A percentile compares a stretch with the other conserved stretches of the same genome.
Conservation (phyloP, 2,329 filamentous ascomycete genomes). For the Verticillium tricorpus region DNA sequence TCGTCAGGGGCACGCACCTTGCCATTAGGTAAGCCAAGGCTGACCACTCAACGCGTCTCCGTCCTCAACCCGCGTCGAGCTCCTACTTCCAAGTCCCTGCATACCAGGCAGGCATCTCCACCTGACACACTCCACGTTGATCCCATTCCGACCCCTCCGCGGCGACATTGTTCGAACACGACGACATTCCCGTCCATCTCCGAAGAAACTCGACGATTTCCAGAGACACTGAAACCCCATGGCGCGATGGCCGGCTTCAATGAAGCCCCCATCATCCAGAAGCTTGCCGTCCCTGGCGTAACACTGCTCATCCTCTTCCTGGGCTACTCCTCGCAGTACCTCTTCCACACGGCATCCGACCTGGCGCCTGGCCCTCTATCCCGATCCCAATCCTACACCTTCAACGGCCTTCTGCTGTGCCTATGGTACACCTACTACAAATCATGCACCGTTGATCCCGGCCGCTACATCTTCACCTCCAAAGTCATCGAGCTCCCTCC, state of each 20-base stretch:
- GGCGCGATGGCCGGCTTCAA: constrained; percentile 36
- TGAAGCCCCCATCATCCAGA: constrained; percentile 39
- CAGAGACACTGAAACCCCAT: constrained; percentile 1
- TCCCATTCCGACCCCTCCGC: neutral
- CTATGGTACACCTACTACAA: constrained; percentile 68
- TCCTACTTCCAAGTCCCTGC: neutral
- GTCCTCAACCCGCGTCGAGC: constrained; percentile 11
- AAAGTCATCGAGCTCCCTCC: constrained; percentile 24
- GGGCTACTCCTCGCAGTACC: constrained; percentile 65
- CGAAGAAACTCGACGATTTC: no score
- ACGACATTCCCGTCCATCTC: no score
- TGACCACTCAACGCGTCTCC: neutral
- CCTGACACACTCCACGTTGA: neutral
- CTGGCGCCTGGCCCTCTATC: constrained; percentile 59
- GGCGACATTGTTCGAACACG: neutral
- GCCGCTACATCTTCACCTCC: constrained; percentile 44
- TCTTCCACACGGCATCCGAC: constrained; percentile 57
- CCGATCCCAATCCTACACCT: constrained; percentile 49
- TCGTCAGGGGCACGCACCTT: neutral
- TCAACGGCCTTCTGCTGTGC: constrained; percentile 61
- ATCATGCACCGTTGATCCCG: constrained; percentile 54
- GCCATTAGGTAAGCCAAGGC: neutral
- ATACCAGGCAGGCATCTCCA: neutral
- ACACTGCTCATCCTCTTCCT: constrained; percentile 64
- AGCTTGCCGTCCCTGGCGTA: constrained; percentile 65